These are phyloP conservation scores for Mimosa bimucronata DNA, from an alignment of 306 rosid genomes.

Conservation along the genomic window DNA sequence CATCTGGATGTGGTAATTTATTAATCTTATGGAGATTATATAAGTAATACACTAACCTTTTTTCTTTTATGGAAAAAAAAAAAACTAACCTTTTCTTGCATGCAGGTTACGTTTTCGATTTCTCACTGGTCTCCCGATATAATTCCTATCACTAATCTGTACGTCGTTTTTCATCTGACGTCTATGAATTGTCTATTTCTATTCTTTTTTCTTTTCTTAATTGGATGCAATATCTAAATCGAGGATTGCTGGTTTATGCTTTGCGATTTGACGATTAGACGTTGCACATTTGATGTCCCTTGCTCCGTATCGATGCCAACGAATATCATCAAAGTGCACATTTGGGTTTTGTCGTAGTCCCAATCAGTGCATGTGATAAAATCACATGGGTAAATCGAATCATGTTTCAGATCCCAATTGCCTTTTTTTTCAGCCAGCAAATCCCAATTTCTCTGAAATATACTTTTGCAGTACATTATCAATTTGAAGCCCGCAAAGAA, in stretches of 20 bases:
- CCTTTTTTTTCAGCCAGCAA: neutral
- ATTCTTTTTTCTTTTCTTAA: neutral
- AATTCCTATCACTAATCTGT: no score
- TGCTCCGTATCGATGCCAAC: conserved; percentile 27
- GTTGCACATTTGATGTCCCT: conserved; percentile 13
- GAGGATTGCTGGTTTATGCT: neutral
- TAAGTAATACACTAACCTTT: no score
- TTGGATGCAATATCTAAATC: neutral
- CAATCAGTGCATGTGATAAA: neutral
- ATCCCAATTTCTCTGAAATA: neutral
- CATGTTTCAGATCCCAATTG: conserved; percentile 4
- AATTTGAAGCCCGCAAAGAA: neutral
- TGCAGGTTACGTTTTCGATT: neutral
- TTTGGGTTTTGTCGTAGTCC: conserved; percentile 2
- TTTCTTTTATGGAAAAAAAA: no score
- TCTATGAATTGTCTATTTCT: neutral
- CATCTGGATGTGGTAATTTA: no score
- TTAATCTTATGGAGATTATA: no score
- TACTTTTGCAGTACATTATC: neutral
- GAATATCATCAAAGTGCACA: neutral
- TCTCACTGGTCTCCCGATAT: no score
- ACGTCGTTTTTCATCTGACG: no score
- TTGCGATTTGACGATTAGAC: neutral
- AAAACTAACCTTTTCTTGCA: no score
- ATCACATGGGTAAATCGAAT: conserved; percentile 7